phyloP scores from a whole-genome alignment of 1,284 basidiomycete species.

The Naganishia cerealis region DNA sequence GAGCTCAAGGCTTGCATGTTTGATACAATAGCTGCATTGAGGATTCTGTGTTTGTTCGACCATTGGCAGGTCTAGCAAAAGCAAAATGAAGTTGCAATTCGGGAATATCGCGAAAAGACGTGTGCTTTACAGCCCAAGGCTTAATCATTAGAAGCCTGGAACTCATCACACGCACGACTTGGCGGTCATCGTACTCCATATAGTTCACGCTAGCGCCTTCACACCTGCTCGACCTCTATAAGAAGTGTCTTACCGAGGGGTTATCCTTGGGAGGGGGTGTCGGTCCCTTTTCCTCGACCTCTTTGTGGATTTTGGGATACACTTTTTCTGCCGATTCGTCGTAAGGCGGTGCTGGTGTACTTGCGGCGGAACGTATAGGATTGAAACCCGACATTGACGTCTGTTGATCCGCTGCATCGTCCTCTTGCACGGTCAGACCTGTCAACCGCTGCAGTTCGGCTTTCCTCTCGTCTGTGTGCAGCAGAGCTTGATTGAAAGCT shows the following conservation, averaged over 20 bases:
- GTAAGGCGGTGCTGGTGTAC: conserved; percentile 8
- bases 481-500: conserved; percentile 16
- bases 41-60: too few relatives aligned
- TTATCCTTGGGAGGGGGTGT: conserved; percentile 16
- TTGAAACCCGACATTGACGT: neutral
- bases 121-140: too few relatives aligned
- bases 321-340: neutral
- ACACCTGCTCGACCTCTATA: neutral
- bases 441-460: conserved; percentile 6
- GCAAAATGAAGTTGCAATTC: too few relatives aligned
- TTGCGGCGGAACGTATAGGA: neutral
- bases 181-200: neutral
- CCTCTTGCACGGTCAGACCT: neutral
- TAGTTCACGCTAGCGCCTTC: too few relatives aligned
- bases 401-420: neutral
- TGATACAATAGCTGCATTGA: neutral
- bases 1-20: neutral
- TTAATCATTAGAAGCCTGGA: too few relatives aligned
- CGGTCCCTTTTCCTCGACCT: neutral
- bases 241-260: neutral
- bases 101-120: too few relatives aligned
- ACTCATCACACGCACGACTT: neutral
- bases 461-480: conserved; percentile 22
- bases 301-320: neutral
- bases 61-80: too few relatives aligned